A percentile compares a stretch with the other conserved stretches of the same genome.
Conservation (phyloP, 306 rosid species). For the Trichosanthes truncata region DNA sequence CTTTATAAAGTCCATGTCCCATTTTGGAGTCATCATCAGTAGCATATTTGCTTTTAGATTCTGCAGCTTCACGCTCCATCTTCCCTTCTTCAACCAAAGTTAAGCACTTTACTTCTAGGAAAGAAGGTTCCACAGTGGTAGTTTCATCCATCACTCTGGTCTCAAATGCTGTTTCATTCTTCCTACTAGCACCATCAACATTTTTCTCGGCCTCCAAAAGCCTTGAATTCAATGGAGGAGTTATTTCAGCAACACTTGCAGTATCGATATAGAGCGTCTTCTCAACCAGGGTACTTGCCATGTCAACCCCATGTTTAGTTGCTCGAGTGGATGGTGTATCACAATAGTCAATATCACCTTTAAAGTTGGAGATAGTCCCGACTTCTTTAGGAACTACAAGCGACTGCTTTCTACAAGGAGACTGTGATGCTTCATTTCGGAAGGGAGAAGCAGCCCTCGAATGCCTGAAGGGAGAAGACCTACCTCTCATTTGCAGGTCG, state of each 20-base stretch:
- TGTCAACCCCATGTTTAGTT: conserved; percentile 26
- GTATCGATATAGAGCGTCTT: conserved; percentile 76
- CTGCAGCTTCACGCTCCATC: conserved; percentile 7
- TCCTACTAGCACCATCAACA: conserved; percentile 16
- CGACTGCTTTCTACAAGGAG: conserved; percentile 40
- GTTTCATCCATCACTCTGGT: conserved; percentile 20
- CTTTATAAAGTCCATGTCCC: neutral
- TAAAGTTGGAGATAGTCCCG: conserved; percentile 25
- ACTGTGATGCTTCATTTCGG: conserved; percentile 36
- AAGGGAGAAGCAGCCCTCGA: conserved; percentile 63
- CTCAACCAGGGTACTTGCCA: conserved; percentile 40
- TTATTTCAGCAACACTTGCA: conserved; percentile 27
- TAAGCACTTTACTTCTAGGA: conserved; percentile 28
- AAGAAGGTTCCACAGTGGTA: conserved; percentile 22
- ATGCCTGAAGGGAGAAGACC: conserved; percentile 61
- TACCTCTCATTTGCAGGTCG: conserved; percentile 41
- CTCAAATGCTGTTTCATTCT: conserved; percentile 15
- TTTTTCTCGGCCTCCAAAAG: conserved; percentile 23
- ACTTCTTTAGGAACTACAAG: conserved; percentile 36
- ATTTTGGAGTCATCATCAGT: conserved; percentile 13
- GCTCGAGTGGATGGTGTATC: conserved; percentile 22
- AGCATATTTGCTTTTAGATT: conserved; percentile 21
- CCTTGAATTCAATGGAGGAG: conserved; percentile 21
- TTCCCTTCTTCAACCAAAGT: conserved; percentile 24
- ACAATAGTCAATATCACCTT: conserved; percentile 25